Base-by-base conservation (phyloP, 441 rosid species). In the Brassica hybrid region DNA sequence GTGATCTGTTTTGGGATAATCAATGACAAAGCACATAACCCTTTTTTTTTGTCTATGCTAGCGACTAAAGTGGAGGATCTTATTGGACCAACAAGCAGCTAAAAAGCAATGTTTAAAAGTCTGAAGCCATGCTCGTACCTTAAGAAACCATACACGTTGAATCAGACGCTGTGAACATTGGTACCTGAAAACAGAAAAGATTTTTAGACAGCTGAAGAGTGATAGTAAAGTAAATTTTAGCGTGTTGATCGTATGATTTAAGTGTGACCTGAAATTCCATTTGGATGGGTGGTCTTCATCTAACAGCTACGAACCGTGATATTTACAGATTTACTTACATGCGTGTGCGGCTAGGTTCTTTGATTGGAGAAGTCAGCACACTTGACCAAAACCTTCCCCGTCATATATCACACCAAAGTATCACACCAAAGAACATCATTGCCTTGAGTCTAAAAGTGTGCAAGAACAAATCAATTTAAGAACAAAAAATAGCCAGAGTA, bases 161-260 rank as follows among this genome's bases (percentile, higher is more conserved):
- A 78, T 97, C 92, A 27, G 96, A 90, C 67, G 96, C 89, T 30
- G 92, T 93, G 73, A 91, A 90, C 91, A 89, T 89, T 32, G 98
- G 94, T 83, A 88, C 91, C 94, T 91, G 89, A 71, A 65, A 18
- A 21, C 16, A 77, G 72, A 57, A 65, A 71, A 10, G 25, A 58
- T n/a, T 48, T n/a, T 56, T 25, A 71, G 72, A 41, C 71, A 70
- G 11, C 18, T 54, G 58, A 52, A 52, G 58, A 52, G 58, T 52
- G 19, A 52, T 52, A 16, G 58, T 52, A 52, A 16, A 14, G 58
- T 52, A 16, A 52, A 14, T 6, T 52, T 52, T 16, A 52, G 19
- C 7, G 58, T 14, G 10, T 52, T 52, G 58, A 52, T 52, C 57
- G n/a, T 48, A 48, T 48, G 54, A 48, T 48, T 48, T n/a, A 48